Evolutionary conservation across 768 basidiomycete genomes (phyloP).

Genomic region (Amanita jacksonii): DNA sequence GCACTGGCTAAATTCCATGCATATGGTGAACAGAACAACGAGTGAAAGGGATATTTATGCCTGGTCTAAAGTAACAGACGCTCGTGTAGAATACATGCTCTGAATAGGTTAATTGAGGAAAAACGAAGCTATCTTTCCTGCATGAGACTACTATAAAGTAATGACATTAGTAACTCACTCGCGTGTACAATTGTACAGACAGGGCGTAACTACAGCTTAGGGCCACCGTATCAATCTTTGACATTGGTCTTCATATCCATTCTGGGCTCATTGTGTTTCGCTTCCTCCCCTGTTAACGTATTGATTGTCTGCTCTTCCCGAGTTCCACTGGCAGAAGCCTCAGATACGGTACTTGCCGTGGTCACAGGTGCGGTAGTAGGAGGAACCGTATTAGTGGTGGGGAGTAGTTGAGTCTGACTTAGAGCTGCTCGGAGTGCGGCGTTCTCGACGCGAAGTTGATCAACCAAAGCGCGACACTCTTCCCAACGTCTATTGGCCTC

Average conservation of each 20-base stretch:
- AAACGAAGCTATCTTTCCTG: no score
- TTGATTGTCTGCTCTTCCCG: slow-evolving; percentile 2
- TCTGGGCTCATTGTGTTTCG: background rate
- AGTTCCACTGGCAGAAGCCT: background rate
- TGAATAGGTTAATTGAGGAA: no score
- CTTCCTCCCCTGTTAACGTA: background rate
- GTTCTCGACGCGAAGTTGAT: slow-evolving; percentile 80
- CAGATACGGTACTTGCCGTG: background rate
- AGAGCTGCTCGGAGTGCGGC: slow-evolving; percentile 67
- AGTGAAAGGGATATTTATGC: no score
- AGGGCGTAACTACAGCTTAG: no score
- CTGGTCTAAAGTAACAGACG: no score
- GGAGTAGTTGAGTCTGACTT: slow-evolving; percentile 34
- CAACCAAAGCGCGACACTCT: slow-evolving; percentile 83
- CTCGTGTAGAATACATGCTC: no score
- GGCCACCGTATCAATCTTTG: slow-evolving; percentile 1
- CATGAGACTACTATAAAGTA: no score
- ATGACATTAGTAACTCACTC: background rate
- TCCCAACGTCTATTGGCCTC: slow-evolving; percentile 88
- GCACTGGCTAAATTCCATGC: background rate
- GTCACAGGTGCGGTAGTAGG: background rate
- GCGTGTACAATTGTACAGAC: slow-evolving; percentile 2
- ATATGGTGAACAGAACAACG: background rate
- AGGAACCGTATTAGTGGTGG: slow-evolving; percentile 13
- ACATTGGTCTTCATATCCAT: background rate